Percentiles rank a stretch among this genome's conserved stretches.
Conservation (phyloP, 306 rosid species). For the Heteromeles arbutifolia region DNA sequence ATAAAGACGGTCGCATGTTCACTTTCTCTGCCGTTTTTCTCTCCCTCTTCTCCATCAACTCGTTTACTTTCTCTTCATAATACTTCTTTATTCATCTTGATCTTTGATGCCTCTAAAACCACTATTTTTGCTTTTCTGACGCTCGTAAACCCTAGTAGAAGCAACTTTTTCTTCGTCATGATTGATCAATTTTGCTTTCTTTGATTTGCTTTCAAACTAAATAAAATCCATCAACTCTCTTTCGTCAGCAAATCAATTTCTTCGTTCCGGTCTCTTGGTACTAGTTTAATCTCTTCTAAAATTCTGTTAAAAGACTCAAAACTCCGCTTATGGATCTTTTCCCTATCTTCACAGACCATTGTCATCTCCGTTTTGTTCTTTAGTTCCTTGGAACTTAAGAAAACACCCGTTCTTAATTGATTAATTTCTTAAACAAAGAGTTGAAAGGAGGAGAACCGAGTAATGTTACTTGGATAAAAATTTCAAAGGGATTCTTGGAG, state of each 20-base stretch:
- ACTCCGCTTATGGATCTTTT: too few relatives aligned
- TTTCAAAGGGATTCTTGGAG: too few relatives aligned
- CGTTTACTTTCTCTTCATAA: neutral
- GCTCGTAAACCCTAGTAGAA: neutral
- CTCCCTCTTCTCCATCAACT: neutral
- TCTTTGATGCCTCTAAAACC: neutral
- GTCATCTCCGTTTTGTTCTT: too few relatives aligned
- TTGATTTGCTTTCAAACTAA: neutral
- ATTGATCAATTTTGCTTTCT: neutral
- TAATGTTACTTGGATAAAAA: too few relatives aligned
- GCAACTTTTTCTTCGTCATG: too few relatives aligned
- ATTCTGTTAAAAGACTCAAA: too few relatives aligned
- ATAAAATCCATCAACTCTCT: neutral
- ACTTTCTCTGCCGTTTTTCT: neutral
- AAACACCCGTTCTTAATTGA: too few relatives aligned
- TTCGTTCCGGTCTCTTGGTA: neutral
- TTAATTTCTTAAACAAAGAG: too few relatives aligned
- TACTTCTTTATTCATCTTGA: neutral
- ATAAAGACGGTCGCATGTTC: neutral
- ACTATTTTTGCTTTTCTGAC: neutral
- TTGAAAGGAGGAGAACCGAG: too few relatives aligned
- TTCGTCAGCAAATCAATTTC: neutral
- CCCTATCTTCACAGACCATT: too few relatives aligned
- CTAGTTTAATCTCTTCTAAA: too few relatives aligned
- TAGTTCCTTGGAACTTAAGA: too few relatives aligned